Percentiles rank a stretch among this genome's conserved stretches.
phyloP scores from a whole-genome alignment of 495 filamentous ascomycete genomes.

The Penicillium canescens region DNA sequence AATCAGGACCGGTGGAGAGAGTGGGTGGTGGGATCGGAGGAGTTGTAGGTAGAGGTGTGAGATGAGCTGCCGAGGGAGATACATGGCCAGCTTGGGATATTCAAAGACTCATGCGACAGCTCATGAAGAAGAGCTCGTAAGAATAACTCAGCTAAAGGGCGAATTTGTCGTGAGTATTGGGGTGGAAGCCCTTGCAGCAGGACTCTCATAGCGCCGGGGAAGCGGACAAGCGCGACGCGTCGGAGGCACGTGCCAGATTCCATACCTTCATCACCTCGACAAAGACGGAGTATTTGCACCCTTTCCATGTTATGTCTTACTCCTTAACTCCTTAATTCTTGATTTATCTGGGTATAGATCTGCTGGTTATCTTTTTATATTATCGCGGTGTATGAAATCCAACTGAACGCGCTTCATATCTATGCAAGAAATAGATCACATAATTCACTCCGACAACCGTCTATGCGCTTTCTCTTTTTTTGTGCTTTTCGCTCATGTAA shows the following conservation, averaged over 20 bases:
- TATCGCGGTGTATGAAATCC: too few relatives aligned
- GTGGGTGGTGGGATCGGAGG: slow-evolving; percentile 73
- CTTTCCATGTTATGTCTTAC: neutral
- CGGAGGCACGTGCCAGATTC: slow-evolving; percentile 27
- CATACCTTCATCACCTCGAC: slow-evolving; percentile 30
- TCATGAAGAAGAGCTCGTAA: slow-evolving; percentile 19
- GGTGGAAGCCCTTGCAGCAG: slow-evolving; percentile 8
- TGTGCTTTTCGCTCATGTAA: too few relatives aligned
- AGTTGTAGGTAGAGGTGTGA: slow-evolving; percentile 89
- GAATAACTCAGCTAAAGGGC: neutral
- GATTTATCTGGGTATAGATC: neutral
- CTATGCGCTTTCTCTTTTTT: too few relatives aligned
- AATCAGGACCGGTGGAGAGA: slow-evolving; percentile 87
- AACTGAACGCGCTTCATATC: neutral
- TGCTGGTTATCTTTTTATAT: neutral
- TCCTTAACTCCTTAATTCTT: slow-evolving; percentile 2
- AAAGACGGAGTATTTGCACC: slow-evolving; percentile 2
- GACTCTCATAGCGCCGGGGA: slow-evolving; percentile 13
- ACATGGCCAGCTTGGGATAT: slow-evolving; percentile 61
- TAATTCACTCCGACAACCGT: neutral
- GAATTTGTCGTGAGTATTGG: slow-evolving; percentile 5
- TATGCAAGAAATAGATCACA: neutral
- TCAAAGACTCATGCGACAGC: slow-evolving; percentile 20
- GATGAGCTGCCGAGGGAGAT: slow-evolving; percentile 87
- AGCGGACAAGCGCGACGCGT: slow-evolving; percentile 27